Percentiles rank a stretch among this genome's conserved stretches.
These are phyloP conservation scores for Candida jianshihensis DNA, from an alignment of 805 yeast genomes.

Conservation along the genomic window DNA sequence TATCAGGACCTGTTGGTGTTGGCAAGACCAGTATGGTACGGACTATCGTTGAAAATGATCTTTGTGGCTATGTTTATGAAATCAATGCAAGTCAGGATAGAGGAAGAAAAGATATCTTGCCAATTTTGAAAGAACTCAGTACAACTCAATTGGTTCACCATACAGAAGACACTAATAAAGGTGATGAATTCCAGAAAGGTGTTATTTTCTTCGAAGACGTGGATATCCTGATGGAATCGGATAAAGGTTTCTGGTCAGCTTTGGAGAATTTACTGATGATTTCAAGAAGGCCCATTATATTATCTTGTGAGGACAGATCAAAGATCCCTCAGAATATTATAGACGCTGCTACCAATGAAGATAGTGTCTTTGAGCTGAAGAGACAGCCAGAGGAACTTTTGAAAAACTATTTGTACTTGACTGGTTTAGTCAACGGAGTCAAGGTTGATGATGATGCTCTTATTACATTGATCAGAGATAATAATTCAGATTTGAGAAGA, in stretches of 20 bases:
- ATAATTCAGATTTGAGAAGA: constrained; percentile 38
- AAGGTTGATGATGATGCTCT: constrained; percentile 27
- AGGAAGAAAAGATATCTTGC: constrained; percentile 61
- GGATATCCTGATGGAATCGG: constrained; percentile 69
- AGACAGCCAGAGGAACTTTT: constrained; percentile 15
- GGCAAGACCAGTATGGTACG: constrained; percentile 76
- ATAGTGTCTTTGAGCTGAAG: constrained; percentile 30
- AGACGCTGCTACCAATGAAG: constrained; percentile 37
- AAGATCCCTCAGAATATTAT: constrained; percentile 42
- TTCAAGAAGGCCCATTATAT: constrained; percentile 61
- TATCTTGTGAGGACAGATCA: constrained; percentile 50
- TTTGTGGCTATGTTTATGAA: constrained; percentile 73
- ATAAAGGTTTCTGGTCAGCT: constrained; percentile 74
- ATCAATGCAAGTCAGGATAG: constrained; percentile 70
- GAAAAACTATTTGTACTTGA: constrained; percentile 33
- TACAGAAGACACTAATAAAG: constrained; percentile 12
- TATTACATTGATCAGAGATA: constrained; percentile 20
- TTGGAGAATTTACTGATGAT: constrained; percentile 52
- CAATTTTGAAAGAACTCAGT: constrained; percentile 66
- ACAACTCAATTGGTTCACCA: constrained; percentile 76
- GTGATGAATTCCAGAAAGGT: constrained; percentile 43
- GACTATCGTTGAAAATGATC: constrained; percentile 53
- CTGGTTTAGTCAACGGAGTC: constrained; percentile 30
- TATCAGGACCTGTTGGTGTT: constrained; percentile 65
- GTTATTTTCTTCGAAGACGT: constrained; percentile 80